phyloP scores from a whole-genome alignment of 1,284 basidiomycete genomes.

The Irpex lacteus region DNA sequence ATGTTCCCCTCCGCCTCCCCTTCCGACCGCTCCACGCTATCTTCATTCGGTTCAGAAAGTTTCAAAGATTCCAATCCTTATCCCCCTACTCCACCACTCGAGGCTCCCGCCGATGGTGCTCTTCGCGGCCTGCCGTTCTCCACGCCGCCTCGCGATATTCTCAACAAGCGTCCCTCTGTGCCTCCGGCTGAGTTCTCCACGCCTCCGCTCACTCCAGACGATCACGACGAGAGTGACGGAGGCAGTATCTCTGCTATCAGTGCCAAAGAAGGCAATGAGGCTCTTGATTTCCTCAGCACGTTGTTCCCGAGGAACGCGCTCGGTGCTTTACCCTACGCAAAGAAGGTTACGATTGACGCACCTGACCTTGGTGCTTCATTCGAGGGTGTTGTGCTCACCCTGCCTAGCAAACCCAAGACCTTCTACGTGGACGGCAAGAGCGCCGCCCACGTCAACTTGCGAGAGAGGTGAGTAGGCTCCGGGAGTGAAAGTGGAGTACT shows the following conservation, averaged over 20 bases:
- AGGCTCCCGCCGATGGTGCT: slow-evolving; percentile 11
- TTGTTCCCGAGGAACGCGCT: slow-evolving; percentile 72
- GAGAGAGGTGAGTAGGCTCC: slow-evolving; percentile 61
- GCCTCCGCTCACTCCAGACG: slow-evolving; percentile 65
- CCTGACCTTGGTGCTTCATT: slow-evolving; percentile 65
- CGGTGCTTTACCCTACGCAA: slow-evolving; percentile 63
- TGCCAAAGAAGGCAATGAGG: slow-evolving; percentile 49
- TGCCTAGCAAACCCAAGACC: slow-evolving; percentile 69
- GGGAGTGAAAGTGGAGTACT: slow-evolving; percentile 7
- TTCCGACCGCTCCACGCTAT: slow-evolving; percentile 37
- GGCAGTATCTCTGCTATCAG: slow-evolving; percentile 30
- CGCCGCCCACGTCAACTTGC: slow-evolving; percentile 68
- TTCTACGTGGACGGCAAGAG: slow-evolving; percentile 81
- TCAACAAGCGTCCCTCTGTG: slow-evolving; percentile 28
- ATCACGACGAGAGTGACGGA: slow-evolving; percentile 22
- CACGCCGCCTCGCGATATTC: slow-evolving; percentile 42
- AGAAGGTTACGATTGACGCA: slow-evolving; percentile 68
- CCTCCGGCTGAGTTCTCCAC: slow-evolving; percentile 42
- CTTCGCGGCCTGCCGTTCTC: slow-evolving; percentile 9
- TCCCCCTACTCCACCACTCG: slow-evolving; percentile 28
- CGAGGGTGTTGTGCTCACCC: slow-evolving; percentile 71
- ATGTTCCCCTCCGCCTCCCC: slow-evolving; percentile 46
- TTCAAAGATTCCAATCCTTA: slow-evolving; percentile 34
- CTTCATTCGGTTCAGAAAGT: slow-evolving; percentile 30
- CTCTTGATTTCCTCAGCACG: slow-evolving; percentile 71